Conservation (phyloP, 75 land plant genomes). For the Chamaecyparis obtusa region DNA sequence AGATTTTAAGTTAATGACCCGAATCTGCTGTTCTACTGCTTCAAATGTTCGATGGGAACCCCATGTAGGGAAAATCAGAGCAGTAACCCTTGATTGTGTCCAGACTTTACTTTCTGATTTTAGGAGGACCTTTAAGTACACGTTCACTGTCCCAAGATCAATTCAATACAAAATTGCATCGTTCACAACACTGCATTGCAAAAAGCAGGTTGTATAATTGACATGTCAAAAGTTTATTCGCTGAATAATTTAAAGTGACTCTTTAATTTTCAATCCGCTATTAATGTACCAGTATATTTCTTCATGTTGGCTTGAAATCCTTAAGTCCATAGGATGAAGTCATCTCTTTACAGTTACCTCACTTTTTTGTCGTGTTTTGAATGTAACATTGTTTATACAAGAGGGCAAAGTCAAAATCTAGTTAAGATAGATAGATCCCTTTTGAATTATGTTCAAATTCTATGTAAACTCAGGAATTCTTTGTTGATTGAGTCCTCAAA, state of each 20-base stretch:
- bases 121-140: not conserved
- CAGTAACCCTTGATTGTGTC: too few species aligned
- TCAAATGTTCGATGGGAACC: not conserved
- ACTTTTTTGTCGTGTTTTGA: not conserved
- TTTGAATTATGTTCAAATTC: not conserved
- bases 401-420: not conserved
- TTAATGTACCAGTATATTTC: not conserved
- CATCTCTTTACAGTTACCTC: not conserved
- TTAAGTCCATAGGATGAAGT: not conserved
- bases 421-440: not conserved
- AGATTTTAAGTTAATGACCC: not conserved
- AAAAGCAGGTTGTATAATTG: not conserved
- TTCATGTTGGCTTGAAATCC: not conserved
- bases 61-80: not conserved
- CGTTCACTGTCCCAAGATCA: not conserved
- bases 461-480: not conserved
- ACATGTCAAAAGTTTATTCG: not conserved
- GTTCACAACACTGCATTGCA: not conserved
- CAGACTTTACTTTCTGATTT: too few species aligned
- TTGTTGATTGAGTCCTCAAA: not conserved
- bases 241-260: not conserved
- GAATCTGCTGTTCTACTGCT: not conserved
- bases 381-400: not conserved
- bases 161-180: not conserved
- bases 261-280: not conserved